phyloP scores from a whole-genome alignment of 2,329 filamentous ascomycete species.

The Chaetomiaceae sp. region DNA sequence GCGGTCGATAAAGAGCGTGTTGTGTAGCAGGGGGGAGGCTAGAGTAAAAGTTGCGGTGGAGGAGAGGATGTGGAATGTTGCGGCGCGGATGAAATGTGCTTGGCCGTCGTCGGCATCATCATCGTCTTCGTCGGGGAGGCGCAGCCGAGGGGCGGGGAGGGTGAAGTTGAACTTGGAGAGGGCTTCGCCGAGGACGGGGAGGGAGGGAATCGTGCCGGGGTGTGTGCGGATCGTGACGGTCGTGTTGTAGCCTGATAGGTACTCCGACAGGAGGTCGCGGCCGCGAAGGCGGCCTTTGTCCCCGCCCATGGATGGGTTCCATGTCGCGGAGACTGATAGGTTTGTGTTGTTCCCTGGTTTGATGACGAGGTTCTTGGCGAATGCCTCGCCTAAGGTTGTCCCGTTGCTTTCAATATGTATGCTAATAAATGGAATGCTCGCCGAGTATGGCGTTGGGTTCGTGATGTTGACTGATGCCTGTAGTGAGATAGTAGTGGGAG shows the following conservation, averaged over 20 bases:
- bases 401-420: conserved; percentile 71
- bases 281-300: conserved; percentile 58
- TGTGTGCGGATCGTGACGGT: conserved; percentile 72
- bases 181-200: conserved; percentile 67
- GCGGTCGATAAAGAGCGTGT: conserved; percentile 70
- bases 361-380: conserved; percentile 59
- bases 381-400: conserved; percentile 71
- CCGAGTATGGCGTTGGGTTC: conserved; percentile 85
- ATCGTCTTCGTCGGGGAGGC: conserved; percentile 44
- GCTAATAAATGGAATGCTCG: conserved; percentile 73
- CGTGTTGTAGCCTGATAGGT: conserved; percentile 83
- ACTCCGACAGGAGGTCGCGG: conserved; percentile 73
- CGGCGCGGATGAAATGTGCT: conserved; percentile 74
- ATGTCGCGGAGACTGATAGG: conserved; percentile 63
- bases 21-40: conserved; percentile 69
- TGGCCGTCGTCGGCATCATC: conserved; percentile 40
- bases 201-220: conserved; percentile 64
- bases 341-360: conserved; percentile 67
- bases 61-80: conserved; percentile 80
- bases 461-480: conserved; percentile 74
- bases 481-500: conserved; percentile 64
- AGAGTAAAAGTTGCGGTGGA: conserved; percentile 83
- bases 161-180: conserved; percentile 69
- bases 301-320: conserved; percentile 66
- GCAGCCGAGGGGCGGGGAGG: conserved; percentile 65